Conservation (phyloP, 2,329 filamentous ascomycete species). For the Colletotrichum abscissum region DNA sequence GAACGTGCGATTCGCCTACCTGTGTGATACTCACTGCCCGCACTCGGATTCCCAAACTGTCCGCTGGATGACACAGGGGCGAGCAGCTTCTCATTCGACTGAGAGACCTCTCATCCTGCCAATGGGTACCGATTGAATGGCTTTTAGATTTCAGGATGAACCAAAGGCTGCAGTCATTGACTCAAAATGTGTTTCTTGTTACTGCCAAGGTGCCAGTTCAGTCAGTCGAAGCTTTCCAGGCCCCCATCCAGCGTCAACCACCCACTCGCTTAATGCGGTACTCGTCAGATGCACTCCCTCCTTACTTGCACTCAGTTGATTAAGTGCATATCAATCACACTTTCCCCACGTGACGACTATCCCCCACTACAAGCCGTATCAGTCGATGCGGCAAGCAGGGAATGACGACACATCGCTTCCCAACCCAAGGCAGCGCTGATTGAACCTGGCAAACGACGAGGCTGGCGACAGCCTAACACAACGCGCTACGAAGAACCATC, state of each 20-base stretch:
- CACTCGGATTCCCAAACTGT: background rate
- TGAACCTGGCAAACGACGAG: slow-evolving; percentile 28
- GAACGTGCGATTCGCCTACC: background rate
- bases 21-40: background rate
- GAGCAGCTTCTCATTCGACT: background rate
- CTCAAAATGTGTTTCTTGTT: background rate
- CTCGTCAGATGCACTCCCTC: background rate
- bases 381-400: slow-evolving; percentile 20
- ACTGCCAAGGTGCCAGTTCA: slow-evolving; percentile 1
- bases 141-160: slow-evolving; percentile 17
- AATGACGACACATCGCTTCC: slow-evolving; percentile 34
- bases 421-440: slow-evolving; percentile 29
- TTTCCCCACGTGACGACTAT: slow-evolving; percentile 32
- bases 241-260: background rate
- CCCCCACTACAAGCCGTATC: slow-evolving; percentile 29
- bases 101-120: background rate
- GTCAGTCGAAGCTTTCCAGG: background rate
- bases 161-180: background rate
- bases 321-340: background rate
- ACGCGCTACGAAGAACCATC: slow-evolving; percentile 7
- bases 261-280: background rate
- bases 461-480: slow-evolving; percentile 25
- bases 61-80: background rate
- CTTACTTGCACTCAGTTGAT: too few species aligned
- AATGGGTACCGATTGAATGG: background rate